These are phyloP conservation scores for Amylostereum areolatum DNA, from an alignment of 1,284 basidiomycete species.

Conservation along the genomic window DNA sequence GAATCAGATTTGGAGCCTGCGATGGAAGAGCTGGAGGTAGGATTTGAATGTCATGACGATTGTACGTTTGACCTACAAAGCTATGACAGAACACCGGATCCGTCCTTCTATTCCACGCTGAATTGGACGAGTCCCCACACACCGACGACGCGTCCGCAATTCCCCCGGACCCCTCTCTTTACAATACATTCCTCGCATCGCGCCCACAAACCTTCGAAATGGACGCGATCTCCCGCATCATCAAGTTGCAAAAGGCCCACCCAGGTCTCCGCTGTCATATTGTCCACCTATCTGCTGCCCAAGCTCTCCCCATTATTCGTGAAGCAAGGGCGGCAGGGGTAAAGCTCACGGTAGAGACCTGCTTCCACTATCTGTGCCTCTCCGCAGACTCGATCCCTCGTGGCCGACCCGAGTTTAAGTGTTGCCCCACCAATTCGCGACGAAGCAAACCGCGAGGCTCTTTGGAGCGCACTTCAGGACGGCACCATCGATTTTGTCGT, in stretches of 20 bases:
- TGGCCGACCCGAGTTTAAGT: conserved; percentile 82
- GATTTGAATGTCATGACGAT: too few relatives aligned
- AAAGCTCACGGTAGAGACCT: conserved; percentile 86
- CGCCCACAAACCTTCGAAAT: conserved; percentile 76
- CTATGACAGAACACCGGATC: conserved; percentile 50
- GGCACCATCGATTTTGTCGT: conserved; percentile 87
- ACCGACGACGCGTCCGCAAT: conserved; percentile 10
- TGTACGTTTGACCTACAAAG: too few relatives aligned
- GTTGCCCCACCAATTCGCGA: conserved; percentile 89
- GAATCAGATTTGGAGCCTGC: conserved; percentile 65
- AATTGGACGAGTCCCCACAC: conserved; percentile 48
- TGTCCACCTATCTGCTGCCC: conserved; percentile 85
- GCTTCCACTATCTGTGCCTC: conserved; percentile 88
- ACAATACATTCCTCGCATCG: conserved; percentile 79
- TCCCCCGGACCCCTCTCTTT: conserved; percentile 44
- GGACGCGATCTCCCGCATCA: conserved; percentile 74
- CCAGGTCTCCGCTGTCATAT: conserved; percentile 82
- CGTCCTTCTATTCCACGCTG: conserved; percentile 87
- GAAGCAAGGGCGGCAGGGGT: conserved; percentile 58
- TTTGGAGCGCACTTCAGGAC: conserved; percentile 78
- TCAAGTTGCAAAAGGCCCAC: conserved; percentile 51
- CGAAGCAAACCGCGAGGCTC: conserved; percentile 57
- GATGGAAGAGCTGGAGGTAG: conserved; percentile 70
- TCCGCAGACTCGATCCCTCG: conserved; percentile 59
- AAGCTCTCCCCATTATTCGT: conserved; percentile 71